Percentiles rank a stretch among this genome's conserved stretches.
phyloP scores from a whole-genome alignment of 495 filamentous ascomycete genomes.

The Tuber magnatum region DNA sequence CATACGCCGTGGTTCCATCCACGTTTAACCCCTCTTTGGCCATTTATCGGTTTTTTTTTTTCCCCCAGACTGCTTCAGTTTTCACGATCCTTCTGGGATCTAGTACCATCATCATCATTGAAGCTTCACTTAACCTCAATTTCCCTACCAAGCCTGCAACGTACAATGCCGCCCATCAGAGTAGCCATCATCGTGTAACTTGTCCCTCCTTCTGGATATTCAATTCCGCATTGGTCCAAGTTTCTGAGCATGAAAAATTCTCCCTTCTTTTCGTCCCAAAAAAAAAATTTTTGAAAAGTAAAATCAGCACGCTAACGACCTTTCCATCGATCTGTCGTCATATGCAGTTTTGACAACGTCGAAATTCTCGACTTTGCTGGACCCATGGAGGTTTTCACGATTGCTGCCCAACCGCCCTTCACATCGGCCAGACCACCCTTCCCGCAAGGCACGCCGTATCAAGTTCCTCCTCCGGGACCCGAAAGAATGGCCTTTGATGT shows the following conservation, averaged over 20 bases:
- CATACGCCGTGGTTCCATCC: neutral
- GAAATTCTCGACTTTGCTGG: constrained; percentile 28
- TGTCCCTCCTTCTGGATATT: neutral
- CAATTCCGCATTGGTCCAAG: neutral
- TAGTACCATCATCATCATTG: neutral
- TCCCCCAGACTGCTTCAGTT: neutral
- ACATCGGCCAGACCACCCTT: constrained; percentile 1
- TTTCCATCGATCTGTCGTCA: neutral
- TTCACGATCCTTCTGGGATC: neutral
- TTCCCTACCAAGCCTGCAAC: neutral
- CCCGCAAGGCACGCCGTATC: neutral
- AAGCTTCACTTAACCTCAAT: neutral
- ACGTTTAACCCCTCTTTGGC: neutral
- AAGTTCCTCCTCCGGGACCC: neutral
- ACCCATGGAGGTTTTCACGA: constrained; percentile 24
- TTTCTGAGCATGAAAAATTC: neutral
- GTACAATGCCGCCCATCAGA: constrained; percentile 23
- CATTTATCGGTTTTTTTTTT: neutral
- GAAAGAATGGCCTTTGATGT: constrained; percentile 20
- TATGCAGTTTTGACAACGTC: constrained; percentile 12
- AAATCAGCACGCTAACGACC: neutral
- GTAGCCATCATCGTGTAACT: constrained; percentile 30
- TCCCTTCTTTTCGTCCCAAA: neutral
- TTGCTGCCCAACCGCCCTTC: constrained; percentile 14
- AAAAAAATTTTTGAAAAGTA: neutral